A percentile compares a stretch with the other conserved stretches of the same genome.
Evolutionary conservation across 768 basidiomycete genomes (phyloP).

Genomic region (Lepiota subincarnata): DNA sequence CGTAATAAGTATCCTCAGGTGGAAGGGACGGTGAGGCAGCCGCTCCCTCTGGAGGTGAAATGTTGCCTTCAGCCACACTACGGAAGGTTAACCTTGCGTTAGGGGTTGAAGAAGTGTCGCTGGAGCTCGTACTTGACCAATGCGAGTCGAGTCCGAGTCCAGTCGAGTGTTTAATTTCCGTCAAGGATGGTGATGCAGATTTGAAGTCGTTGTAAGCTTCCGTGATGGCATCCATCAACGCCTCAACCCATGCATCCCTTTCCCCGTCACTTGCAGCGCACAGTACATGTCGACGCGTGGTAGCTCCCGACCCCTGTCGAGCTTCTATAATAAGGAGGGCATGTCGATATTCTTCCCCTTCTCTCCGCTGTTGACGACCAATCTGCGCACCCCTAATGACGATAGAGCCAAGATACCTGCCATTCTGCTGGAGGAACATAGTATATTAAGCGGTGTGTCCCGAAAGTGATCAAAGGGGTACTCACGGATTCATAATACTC

Average conservation of each 20-base stretch:
- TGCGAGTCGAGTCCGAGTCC: conserved; percentile 32
- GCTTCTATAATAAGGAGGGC: conserved; percentile 96
- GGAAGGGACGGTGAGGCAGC: conserved; percentile 56
- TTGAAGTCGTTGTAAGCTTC: conserved; percentile 69
- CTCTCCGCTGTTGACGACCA: conserved; percentile 88
- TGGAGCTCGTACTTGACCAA: conserved; percentile 52
- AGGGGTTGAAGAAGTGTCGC: conserved; percentile 28
- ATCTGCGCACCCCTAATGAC: conserved; percentile 88
- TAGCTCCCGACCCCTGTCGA: conserved; percentile 67
- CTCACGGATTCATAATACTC: conserved; percentile 96
- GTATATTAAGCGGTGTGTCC: conserved; percentile 21
- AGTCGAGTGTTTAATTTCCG: conserved; percentile 20
- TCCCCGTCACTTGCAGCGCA: conserved; percentile 96
- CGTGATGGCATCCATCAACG: conserved; percentile 83
- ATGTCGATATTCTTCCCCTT: conserved; percentile 93
- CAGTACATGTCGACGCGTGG: conserved; percentile 81
- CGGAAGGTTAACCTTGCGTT: conserved; percentile 35
- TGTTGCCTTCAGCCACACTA: conserved; percentile 55
- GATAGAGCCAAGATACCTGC: conserved; percentile 88
- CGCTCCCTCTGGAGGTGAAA: conserved; percentile 38
- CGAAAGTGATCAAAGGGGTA: conserved; percentile 13
- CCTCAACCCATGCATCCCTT: conserved; percentile 92
- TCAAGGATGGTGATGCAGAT: conserved; percentile 23
- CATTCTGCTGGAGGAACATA: conserved; percentile 59
- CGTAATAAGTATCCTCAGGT: conserved; percentile 47